Evolutionary conservation across 1,284 basidiomycete species (phyloP).

Genomic region (Sanghuangporus baumii): DNA sequence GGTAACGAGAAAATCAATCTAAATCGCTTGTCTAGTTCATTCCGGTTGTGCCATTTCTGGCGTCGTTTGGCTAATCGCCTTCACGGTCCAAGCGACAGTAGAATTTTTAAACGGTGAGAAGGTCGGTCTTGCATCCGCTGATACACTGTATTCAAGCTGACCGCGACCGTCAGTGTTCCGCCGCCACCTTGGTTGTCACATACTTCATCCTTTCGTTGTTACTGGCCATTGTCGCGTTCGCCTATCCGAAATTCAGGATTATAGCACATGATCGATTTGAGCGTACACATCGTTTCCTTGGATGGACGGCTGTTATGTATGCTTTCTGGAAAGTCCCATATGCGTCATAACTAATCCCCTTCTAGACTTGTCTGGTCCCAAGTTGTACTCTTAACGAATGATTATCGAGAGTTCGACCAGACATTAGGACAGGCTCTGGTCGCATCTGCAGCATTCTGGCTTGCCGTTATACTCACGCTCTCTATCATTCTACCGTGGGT

Average conservation of each 20-base stretch:
- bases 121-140: conserved; percentile 26
- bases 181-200: conserved; percentile 45
- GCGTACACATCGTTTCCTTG: conserved; percentile 48
- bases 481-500: conserved; percentile 53
- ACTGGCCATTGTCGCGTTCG: conserved; percentile 43
- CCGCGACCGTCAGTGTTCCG: conserved; percentile 34
- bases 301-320: conserved; percentile 44
- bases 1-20: not conserved
- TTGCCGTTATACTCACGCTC: conserved; percentile 43
- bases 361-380: conserved; percentile 44
- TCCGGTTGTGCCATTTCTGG: conserved; percentile 52
- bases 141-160: not conserved
- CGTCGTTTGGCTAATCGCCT: conserved; percentile 45
- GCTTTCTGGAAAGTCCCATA: not conserved
- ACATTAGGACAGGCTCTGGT: conserved; percentile 40
- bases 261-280: conserved; percentile 50
- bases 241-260: conserved; percentile 43
- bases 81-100: conserved; percentile 48
- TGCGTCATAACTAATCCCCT: not conserved
- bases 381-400: conserved; percentile 47
- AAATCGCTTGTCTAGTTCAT: conserved; percentile 37
- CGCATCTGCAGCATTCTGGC: conserved; percentile 47
- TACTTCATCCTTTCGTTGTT: conserved; percentile 47
- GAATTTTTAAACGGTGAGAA: conserved; percentile 37
- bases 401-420: conserved; percentile 38